A percentile compares a stretch with the other conserved stretches of the same genome.
phyloP scores from a whole-genome alignment of 306 rosid genomes.

The Comarum palustre region DNA sequence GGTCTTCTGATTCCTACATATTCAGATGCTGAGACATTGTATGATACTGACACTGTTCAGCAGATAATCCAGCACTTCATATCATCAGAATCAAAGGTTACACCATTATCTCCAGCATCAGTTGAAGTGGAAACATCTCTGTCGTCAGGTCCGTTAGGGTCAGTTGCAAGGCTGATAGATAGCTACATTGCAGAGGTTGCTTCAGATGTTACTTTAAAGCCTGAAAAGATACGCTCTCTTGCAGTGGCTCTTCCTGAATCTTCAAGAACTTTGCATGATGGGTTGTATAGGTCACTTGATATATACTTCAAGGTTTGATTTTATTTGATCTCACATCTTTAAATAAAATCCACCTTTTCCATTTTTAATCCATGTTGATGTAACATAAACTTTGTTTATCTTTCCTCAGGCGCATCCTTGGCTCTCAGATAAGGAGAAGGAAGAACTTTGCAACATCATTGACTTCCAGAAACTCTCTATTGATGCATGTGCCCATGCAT shows the following conservation, averaged over 20 bases:
- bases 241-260: slow-evolving; percentile 71
- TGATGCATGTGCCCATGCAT: slow-evolving; percentile 93
- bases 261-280: slow-evolving; percentile 77
- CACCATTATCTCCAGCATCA: slow-evolving; percentile 71
- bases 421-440: slow-evolving; percentile 69
- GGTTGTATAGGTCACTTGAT: slow-evolving; percentile 82
- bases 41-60: slow-evolving; percentile 69
- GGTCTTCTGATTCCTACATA: slow-evolving; percentile 79
- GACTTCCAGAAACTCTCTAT: slow-evolving; percentile 81
- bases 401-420: slow-evolving; percentile 78
- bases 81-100: slow-evolving; percentile 44
- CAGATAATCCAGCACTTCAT: slow-evolving; percentile 62
- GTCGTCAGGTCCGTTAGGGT: slow-evolving; percentile 48
- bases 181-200: slow-evolving; percentile 57
- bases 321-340: slow-evolving; percentile 26
- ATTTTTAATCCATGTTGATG: background rate
- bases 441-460: slow-evolving; percentile 75
- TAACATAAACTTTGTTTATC: slow-evolving; percentile 13
- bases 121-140: slow-evolving; percentile 50
- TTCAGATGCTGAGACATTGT: slow-evolving; percentile 75
- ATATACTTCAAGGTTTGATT: slow-evolving; percentile 79
- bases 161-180: slow-evolving; percentile 59
- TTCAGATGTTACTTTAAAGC: slow-evolving; percentile 52
- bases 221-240: slow-evolving; percentile 38
- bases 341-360: slow-evolving; percentile 4